A percentile compares a stretch with the other conserved stretches of the same genome.
phyloP scores from a whole-genome alignment of 2,329 filamentous ascomycete genomes.

The Neoarthrinium moseri region DNA sequence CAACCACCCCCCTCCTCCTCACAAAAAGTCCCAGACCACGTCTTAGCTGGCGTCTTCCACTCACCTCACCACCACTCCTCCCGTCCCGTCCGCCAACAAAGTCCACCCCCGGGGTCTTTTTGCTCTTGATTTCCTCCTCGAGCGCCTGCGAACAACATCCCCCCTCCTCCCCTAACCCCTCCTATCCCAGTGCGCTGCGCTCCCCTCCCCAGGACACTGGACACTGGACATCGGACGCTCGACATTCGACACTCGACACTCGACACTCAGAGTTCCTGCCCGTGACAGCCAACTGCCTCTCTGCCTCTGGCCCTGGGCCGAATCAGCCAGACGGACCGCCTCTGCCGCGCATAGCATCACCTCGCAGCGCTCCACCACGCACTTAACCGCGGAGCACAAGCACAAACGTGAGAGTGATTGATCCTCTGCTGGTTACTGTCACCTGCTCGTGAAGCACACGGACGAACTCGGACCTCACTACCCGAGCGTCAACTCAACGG shows the following conservation, averaged over 20 bases:
- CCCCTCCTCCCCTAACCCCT: too few relatives aligned
- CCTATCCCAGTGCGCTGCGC: too few relatives aligned
- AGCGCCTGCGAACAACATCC: background rate
- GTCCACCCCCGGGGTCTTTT: too few relatives aligned
- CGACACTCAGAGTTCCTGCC: background rate
- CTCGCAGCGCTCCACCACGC: background rate
- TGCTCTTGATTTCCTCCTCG: background rate
- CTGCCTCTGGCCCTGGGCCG: background rate
- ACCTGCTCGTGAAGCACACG: background rate
- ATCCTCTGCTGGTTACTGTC: background rate
- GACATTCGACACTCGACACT: background rate
- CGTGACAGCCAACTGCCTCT: background rate
- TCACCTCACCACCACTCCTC: background rate
- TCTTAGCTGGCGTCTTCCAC: background rate
- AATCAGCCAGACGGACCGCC: conserved; percentile 2
- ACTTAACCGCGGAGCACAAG: conserved; percentile 3
- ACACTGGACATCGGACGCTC: background rate
- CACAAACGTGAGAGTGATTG: background rate
- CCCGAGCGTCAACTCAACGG: conserved; percentile 2
- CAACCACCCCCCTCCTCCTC: background rate
- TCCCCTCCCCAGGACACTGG: too few relatives aligned
- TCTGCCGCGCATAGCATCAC: background rate
- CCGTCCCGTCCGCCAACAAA: background rate
- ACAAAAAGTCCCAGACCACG: background rate
- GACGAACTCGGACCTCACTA: conserved; percentile 2